Evolutionary conservation across 192 early-diverging fungal genomes (phyloP).

Genomic region (Backusella sp.): DNA sequence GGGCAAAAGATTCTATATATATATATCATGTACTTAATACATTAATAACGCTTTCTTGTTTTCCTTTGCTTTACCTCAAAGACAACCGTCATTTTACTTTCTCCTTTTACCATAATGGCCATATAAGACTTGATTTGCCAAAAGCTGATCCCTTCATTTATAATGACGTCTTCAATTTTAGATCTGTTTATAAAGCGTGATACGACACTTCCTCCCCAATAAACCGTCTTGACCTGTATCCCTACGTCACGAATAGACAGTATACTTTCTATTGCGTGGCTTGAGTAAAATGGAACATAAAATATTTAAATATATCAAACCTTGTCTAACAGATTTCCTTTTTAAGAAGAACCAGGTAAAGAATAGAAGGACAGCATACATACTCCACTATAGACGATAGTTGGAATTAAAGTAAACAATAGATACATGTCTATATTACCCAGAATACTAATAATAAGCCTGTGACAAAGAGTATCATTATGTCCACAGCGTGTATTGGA

Average conservation of each 20-base stretch:
- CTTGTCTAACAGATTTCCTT: constrained; percentile 35
- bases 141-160: constrained; percentile 78
- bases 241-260: constrained; percentile 69
- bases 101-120: constrained; percentile 62
- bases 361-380: not conserved
- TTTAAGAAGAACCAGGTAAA: constrained; percentile 33
- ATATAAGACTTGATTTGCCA: constrained; percentile 72
- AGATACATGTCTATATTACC: not conserved
- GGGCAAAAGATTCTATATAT: constrained; percentile 48
- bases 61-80: constrained; percentile 54
- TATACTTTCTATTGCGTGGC: constrained; percentile 52
- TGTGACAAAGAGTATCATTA: not conserved
- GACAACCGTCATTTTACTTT: constrained; percentile 63
- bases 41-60: not conserved
- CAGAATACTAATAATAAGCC: not conserved
- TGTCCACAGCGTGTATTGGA: not conserved
- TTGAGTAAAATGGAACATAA: not conserved
- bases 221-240: constrained; percentile 61
- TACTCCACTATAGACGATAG: not conserved
- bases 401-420: no score
- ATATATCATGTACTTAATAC: not conserved
- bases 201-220: constrained; percentile 45
- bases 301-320: not conserved
- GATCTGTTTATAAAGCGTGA: constrained; percentile 63
- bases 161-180: constrained; percentile 65